Conservation (phyloP, 129 eudicot genomes). For the Rutidosis leptorrhynchoides region DNA sequence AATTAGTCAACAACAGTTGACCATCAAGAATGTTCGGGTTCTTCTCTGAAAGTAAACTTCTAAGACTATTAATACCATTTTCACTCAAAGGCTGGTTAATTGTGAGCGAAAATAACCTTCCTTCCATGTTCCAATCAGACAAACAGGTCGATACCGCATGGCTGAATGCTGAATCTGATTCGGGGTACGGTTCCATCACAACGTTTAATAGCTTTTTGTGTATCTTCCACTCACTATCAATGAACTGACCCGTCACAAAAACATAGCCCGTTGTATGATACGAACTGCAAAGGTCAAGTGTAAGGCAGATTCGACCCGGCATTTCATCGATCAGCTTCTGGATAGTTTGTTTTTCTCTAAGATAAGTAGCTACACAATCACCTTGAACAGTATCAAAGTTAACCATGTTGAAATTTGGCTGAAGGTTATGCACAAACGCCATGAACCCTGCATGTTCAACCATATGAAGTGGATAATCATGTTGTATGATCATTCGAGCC, state of each 20-base stretch:
- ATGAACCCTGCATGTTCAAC: conserved; percentile 85
- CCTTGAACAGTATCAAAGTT: conserved; percentile 78
- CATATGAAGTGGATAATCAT: conserved; percentile 87
- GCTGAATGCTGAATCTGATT: conserved; percentile 75
- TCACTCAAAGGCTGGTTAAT: conserved; percentile 66
- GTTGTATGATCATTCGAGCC: conserved; percentile 81
- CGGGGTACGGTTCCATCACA: conserved; percentile 90
- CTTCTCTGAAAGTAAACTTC: conserved; percentile 67
- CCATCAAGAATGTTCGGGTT: conserved; percentile 69
- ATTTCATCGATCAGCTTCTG: conserved; percentile 63
- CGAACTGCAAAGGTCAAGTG: conserved; percentile 79
- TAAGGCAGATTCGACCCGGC: conserved; percentile 73
- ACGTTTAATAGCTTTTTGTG: conserved; percentile 68
- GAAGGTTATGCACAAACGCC: conserved; percentile 74
- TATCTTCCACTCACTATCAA: conserved; percentile 85
- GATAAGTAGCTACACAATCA: conserved; percentile 78
- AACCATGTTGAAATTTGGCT: conserved; percentile 82
- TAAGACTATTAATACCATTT: conserved; percentile 51
- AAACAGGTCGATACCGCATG: conserved; percentile 86
- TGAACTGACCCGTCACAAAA: conserved; percentile 75
- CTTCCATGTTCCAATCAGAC: conserved; percentile 81
- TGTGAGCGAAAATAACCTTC: conserved; percentile 63
- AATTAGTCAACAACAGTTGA: conserved; percentile 60
- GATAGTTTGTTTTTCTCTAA: conserved; percentile 60
- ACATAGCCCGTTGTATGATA: conserved; percentile 64